These are phyloP conservation scores for Przewalskia tangutica DNA, from an alignment of 257 asterid genomes.

Conservation along the genomic window DNA sequence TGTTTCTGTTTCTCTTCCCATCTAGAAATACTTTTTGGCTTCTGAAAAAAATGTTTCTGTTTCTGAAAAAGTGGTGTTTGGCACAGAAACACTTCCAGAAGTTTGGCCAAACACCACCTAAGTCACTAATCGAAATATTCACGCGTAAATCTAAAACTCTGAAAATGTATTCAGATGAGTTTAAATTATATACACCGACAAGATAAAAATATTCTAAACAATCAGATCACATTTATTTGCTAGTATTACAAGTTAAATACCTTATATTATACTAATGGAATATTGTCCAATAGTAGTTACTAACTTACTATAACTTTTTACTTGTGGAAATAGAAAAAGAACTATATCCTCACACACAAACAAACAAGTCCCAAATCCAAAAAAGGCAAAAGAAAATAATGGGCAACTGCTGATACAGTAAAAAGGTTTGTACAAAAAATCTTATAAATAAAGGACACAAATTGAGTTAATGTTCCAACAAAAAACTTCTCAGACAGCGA, in stretches of 20 bases:
- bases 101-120: too few species aligned
- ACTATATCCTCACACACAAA: too few species aligned
- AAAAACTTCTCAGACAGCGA: not conserved
- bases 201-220: not conserved
- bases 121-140: not conserved
- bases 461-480: not conserved
- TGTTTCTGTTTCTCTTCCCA: too few species aligned
- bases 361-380: too few species aligned
- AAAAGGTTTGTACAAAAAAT: not conserved
- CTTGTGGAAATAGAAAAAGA: not conserved
- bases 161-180: not conserved
- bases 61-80: too few species aligned
- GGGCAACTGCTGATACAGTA: not conserved
- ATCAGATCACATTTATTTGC: too few species aligned
- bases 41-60: too few species aligned
- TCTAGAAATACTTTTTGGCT: too few species aligned
- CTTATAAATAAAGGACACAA: not conserved
- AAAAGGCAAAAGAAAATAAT: too few species aligned
- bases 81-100: too few species aligned
- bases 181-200: not conserved
- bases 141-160: not conserved
- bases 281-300: not conserved
- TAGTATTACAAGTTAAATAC: too few species aligned
- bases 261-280: not conserved
- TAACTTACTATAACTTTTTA: not conserved